Percentiles rank a stretch among this genome's conserved stretches.
These are phyloP conservation scores for Eimeria zaria DNA, from an alignment of 169 alveolate genomes.

Conservation along the genomic window DNA sequence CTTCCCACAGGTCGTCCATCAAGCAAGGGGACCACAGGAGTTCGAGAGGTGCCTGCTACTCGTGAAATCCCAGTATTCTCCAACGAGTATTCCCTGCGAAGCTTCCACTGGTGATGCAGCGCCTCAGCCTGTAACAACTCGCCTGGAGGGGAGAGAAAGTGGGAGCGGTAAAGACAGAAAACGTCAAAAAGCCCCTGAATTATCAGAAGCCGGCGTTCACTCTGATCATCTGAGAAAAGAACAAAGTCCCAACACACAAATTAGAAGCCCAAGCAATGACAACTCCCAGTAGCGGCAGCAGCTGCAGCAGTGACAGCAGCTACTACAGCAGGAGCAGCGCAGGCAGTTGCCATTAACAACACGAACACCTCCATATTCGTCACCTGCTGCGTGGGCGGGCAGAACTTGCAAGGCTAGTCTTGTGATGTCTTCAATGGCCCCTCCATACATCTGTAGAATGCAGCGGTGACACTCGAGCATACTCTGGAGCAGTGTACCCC, in stretches of 20 bases:
- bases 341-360: not conserved
- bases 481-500: slow-evolving; percentile 20
- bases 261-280: not conserved
- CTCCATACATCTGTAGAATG: slow-evolving; percentile 63
- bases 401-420: slow-evolving; percentile 65
- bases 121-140: slow-evolving; percentile 67
- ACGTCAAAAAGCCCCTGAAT: slow-evolving; percentile 68
- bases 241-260: not conserved
- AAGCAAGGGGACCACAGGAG: not conserved
- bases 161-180: slow-evolving; percentile 74
- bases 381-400: slow-evolving; percentile 73
- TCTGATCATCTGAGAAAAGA: slow-evolving; percentile 27
- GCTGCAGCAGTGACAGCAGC: slow-evolving; percentile 12
- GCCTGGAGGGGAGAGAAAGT: slow-evolving; percentile 68
- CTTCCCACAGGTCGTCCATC: not conserved
- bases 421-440: slow-evolving; percentile 60
- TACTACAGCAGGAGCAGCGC: not conserved
- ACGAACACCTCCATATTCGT: not conserved
- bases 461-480: slow-evolving; percentile 63
- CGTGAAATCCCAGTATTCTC: not conserved
- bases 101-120: slow-evolving; percentile 74
- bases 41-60: not conserved
- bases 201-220: slow-evolving; percentile 51
- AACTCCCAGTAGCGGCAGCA: slow-evolving; percentile 31
- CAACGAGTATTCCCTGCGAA: not conserved